Conservation (phyloP, 208 protist genomes). For the Trypanosomatidae sp. region DNA sequence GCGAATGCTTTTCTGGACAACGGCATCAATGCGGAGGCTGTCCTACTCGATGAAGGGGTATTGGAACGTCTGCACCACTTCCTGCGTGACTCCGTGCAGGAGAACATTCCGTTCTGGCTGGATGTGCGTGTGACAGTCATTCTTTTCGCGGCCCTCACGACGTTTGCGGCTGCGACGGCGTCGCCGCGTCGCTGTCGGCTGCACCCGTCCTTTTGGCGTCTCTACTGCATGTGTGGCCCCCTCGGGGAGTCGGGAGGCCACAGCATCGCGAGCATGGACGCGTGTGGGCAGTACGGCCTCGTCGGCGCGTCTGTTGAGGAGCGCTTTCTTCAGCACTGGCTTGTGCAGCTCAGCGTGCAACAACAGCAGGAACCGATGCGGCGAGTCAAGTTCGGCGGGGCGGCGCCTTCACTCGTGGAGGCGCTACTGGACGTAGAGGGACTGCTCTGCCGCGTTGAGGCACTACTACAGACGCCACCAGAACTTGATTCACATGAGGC, state of each 20-base stretch:
- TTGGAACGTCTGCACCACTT: constrained; percentile 35
- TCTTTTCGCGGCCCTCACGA: constrained; percentile 58
- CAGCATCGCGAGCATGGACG: constrained; percentile 44
- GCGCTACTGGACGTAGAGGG: constrained; percentile 38
- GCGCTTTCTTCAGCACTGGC: constrained; percentile 29
- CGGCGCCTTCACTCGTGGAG: constrained; percentile 24
- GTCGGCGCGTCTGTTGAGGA: constrained; percentile 47
- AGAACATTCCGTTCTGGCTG: constrained; percentile 86
- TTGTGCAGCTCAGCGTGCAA: constrained; percentile 16
- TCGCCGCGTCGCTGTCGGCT: constrained; percentile 14
- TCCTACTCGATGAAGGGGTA: constrained; percentile 33
- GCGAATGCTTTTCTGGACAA: constrained; percentile 30
- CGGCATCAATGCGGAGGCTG: constrained; percentile 21
- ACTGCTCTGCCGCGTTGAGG: constrained; percentile 30
- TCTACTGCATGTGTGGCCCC: constrained; percentile 76
- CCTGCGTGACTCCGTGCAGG: constrained; percentile 66
- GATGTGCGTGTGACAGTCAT: constrained; percentile 76
- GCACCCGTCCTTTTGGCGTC: constrained; percentile 46
- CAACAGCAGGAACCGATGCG: background rate
- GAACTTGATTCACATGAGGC: background rate
- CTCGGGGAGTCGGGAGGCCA: constrained; percentile 65
- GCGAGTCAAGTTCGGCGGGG: background rate
- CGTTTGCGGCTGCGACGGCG: constrained; percentile 56
- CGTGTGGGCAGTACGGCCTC: constrained; percentile 40
- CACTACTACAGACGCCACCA: constrained; percentile 19